Conservation (phyloP, 2,329 filamentous ascomycete species). For the Trichoderma oligosporum region DNA sequence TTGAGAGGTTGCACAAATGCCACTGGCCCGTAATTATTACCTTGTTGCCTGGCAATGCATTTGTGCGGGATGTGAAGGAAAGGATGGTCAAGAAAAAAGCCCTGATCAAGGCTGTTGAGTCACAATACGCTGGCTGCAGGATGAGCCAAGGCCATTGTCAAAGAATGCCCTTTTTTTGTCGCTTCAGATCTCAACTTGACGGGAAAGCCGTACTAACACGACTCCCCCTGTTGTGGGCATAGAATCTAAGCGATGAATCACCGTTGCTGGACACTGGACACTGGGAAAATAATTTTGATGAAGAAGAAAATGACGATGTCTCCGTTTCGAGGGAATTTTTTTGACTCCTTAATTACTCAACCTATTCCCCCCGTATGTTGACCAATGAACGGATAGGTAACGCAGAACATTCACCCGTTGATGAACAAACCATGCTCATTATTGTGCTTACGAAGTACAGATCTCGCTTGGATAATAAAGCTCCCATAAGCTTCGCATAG, state of each 20-base stretch:
- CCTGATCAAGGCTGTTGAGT: not conserved
- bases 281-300: not conserved
- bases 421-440: constrained; percentile 5
- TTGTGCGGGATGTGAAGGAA: not conserved
- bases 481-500: not conserved
- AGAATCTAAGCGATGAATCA: not conserved
- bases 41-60: not conserved
- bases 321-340: constrained; percentile 13
- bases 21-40: not conserved
- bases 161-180: not conserved
- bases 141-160: constrained; percentile 1
- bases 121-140: not conserved
- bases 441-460: constrained; percentile 10
- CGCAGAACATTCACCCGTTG: not conserved
- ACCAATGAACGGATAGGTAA: constrained; percentile 17
- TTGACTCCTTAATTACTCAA: not conserved
- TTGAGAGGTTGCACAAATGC: not conserved
- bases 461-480: not conserved
- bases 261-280: not conserved
- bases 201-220: not conserved
- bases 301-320: constrained; percentile 1
- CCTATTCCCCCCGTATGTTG: not conserved
- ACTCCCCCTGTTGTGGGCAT: not conserved
- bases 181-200: not conserved
- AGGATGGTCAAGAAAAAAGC: not conserved